These are phyloP conservation scores for Viola pubescens DNA, from an alignment of 441 rosid species.

Conservation along the genomic window DNA sequence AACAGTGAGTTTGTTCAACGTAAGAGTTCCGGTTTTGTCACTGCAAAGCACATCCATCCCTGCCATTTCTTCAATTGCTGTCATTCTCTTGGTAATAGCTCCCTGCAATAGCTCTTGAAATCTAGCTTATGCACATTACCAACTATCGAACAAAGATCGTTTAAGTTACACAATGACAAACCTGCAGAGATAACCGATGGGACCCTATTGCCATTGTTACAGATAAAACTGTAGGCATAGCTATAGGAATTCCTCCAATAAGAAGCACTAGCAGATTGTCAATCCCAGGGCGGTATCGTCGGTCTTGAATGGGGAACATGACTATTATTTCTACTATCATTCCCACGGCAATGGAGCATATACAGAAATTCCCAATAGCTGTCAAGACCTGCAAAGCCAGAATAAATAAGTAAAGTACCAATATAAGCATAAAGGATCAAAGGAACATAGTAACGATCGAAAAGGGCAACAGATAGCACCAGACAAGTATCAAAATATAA, in stretches of 20 bases:
- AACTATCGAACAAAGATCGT: neutral
- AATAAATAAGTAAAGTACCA: neutral
- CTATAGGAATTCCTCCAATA: constrained; percentile 74
- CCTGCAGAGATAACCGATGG: constrained; percentile 54
- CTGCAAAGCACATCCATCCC: constrained; percentile 3
- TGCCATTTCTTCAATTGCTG: constrained; percentile 82
- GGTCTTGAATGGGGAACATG: constrained; percentile 54
- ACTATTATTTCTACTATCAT: constrained; percentile 43
- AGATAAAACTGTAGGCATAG: constrained; percentile 64
- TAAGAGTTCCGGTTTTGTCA: constrained; percentile 12
- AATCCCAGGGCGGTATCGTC: constrained; percentile 51
- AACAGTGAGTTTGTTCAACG: constrained; percentile 43
- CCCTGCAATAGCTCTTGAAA: constrained; percentile 27
- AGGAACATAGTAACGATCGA: neutral
- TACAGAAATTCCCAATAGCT: constrained; percentile 67
- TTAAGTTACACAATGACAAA: constrained; percentile 9
- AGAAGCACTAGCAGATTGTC: constrained; percentile 59
- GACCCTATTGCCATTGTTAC: constrained; percentile 80
- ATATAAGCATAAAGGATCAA: neutral
- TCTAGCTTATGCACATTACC: neutral
- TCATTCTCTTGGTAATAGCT: constrained; percentile 74
- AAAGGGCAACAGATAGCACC: too few species aligned
- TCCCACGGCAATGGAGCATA: constrained; percentile 59
- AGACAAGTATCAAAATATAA: too few species aligned
- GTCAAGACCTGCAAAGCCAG: constrained; percentile 37